Percentiles rank a stretch among this genome's conserved stretches.
phyloP scores from a whole-genome alignment of 1,139 yeast species.

The Hemisphaericaspora xylofermentans region DNA sequence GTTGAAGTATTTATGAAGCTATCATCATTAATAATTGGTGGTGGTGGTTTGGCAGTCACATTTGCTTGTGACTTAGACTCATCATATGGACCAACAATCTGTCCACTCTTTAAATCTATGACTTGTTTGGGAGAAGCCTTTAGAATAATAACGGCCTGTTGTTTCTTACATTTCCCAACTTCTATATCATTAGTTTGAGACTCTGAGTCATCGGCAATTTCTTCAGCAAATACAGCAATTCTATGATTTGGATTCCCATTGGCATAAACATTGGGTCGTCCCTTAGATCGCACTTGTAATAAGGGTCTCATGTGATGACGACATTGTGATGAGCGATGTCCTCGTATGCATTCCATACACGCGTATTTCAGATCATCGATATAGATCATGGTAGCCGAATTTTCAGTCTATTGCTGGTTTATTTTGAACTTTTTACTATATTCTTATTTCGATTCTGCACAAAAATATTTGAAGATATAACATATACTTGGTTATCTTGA shows the following conservation, averaged over 20 bases:
- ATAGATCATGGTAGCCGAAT: constrained; percentile 58
- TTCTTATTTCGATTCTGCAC: no score
- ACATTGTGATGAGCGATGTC: constrained; percentile 88
- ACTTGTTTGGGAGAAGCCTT: constrained; percentile 52
- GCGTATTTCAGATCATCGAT: constrained; percentile 85
- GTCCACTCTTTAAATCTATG: constrained; percentile 47
- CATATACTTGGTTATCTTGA: no score
- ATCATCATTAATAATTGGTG: constrained; percentile 31
- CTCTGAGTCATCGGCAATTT: constrained; percentile 22
- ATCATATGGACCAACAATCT: constrained; percentile 42
- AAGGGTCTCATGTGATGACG: constrained; percentile 77
- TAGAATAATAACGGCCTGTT: constrained; percentile 39
- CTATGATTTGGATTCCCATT: constrained; percentile 50
- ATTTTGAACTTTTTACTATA: no score
- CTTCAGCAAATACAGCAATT: constrained; percentile 58
- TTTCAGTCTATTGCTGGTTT: neutral
- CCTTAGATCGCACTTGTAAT: constrained; percentile 83
- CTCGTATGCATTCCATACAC: constrained; percentile 88
- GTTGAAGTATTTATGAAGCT: constrained; percentile 37
- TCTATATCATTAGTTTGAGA: constrained; percentile 6
- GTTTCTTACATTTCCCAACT: constrained; percentile 15
- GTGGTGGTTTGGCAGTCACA: constrained; percentile 19
- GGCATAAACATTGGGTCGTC: constrained; percentile 65
- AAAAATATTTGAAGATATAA: no score
- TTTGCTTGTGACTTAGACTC: constrained; percentile 18